Base-by-base conservation (phyloP, 2,329 filamentous ascomycete genomes). In the Monilinia vaccinii-corymbosi region DNA sequence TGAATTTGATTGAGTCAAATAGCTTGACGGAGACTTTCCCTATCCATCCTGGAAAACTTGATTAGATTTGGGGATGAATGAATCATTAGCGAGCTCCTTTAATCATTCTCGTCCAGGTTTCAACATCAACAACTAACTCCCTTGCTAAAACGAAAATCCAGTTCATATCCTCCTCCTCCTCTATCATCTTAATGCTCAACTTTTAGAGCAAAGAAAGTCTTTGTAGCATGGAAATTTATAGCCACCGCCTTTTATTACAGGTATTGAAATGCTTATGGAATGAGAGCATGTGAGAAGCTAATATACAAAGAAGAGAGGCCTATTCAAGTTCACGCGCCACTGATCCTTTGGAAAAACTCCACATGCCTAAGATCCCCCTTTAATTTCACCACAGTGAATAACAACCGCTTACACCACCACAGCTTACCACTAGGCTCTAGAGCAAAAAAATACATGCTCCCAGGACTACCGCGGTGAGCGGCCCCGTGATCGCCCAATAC, bases 401-500 rank as follows among this genome's bases (percentile, higher is more conserved):
- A 16, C 2, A 10, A 50, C 2, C 3, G 3, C 8, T 14, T 21
- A n/a, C 21, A 1, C 6, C 1, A 11, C 13, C 34, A 28, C 9
- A 46, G n/a, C 5, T 48, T 1, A 49, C 11, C 40, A 16, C 55
- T 32, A 57, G 10, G 55, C 32, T 13, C 32, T 21, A 49, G 32
- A 36, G 3, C 42, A 31, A 57, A 32, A 9, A 57, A 21, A 57
- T n/a, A 31, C 55, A 48, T 11, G n/a, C 28, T 4, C 44, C 34
- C 32, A 57, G 4, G 2, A 48, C 44, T 11, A 7, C 44, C 2
- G 32, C 55, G n/a, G 45, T 57, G 4, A 57, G 45, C 25, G 55
- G 55, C 4, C 55, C 55, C 11, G 45, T 21, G 10, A 57, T 31
- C 4, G 55, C 55, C 55, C 55, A 57, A 38, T 57, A 57, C 11